Percentiles rank a stretch among this genome's conserved stretches.
These are phyloP conservation scores for Podaxis sp. DNA, from an alignment of 768 basidiomycete species.

Conservation along the genomic window DNA sequence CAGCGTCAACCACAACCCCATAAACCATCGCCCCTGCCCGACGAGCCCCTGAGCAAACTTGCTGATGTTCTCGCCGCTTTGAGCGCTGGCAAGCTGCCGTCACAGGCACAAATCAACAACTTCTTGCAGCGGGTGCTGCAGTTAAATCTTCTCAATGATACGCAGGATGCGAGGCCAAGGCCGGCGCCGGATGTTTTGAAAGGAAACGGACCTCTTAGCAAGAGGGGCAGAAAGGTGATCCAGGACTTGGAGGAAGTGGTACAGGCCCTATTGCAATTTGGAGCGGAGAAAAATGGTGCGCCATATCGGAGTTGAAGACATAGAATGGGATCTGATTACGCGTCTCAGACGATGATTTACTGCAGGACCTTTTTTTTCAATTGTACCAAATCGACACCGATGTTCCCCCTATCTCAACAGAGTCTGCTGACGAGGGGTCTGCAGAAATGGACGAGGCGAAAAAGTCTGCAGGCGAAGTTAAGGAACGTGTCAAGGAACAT, in stretches of 20 bases:
- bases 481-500: constrained; percentile 9
- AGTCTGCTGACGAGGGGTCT: constrained; percentile 19
- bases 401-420: constrained; percentile 20
- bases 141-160: constrained; percentile 27
- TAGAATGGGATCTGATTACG: background rate
- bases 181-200: background rate
- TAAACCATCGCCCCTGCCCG: background rate
- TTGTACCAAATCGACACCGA: constrained; percentile 22
- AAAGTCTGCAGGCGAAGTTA: constrained; percentile 14
- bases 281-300: constrained; percentile 39
- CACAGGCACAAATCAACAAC: constrained; percentile 39
- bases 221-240: constrained; percentile 28
- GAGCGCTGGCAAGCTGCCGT: constrained; percentile 39
- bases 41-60: constrained; percentile 22
- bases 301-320: background rate
- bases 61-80: constrained; percentile 35
- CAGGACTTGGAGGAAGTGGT: constrained; percentile 28
- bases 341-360: constrained; percentile 32
- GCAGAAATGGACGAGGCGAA: constrained; percentile 18
- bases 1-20: constrained; percentile 1
- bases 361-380: constrained; percentile 38
- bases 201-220: constrained; percentile 29
- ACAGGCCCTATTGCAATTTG: constrained; percentile 33
- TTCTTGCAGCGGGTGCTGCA: constrained; percentile 25
- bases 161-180: background rate